Evolutionary conservation across 257 asterid genomes (phyloP), one percentile per base, ranked within the genome.

Genomic region (Marsdenia floribunda): DNA sequence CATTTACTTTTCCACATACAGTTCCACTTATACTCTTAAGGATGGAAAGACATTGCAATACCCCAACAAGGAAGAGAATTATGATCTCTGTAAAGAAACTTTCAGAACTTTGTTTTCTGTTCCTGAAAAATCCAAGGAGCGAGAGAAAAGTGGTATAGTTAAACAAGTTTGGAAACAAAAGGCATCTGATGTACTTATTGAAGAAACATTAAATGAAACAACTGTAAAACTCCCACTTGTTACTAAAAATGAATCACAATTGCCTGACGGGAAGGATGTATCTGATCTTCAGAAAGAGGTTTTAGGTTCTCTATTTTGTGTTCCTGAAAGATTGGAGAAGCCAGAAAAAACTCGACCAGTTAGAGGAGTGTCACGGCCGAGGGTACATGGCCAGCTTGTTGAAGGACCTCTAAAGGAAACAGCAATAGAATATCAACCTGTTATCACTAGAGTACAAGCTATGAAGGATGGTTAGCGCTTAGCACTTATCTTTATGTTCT

Each of bases 271-370:
- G 79, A 80, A 42, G 53, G 81, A 79, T 60, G 85, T 37, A 78
- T 47, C 76, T 72, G 86, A 84, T 53, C 76, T 75, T 37, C 79
- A 81, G 73, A 86, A 81, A 73, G 97, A 91, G 82, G 81, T 93
- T 75, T 68, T 93, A 74, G 82, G 70, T 70, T 73, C 97, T 24
- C 81, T 93, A 73, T 90, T 91, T 82, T 72, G 57, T 74, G 81
- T 18, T 59, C 80, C 86, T 71, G 78, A 49, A 79, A 82, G 86
- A 83, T 33, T 52, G 73, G 82, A 82, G 72, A 84, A 73, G 69
- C 80, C 66, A 33, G 68, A 47, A 54, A 42, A 37, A 54, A 68
- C 68, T 72, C 40, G 0, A 22, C 83, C 81, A 37, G 22, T 74
- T 73, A 83, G 76, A 78, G 78, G 26, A 73, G 68, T 33, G 33